These are phyloP conservation scores for Rhodotorula sp. DNA, from an alignment of 1,284 basidiomycete species.

Conservation along the genomic window DNA sequence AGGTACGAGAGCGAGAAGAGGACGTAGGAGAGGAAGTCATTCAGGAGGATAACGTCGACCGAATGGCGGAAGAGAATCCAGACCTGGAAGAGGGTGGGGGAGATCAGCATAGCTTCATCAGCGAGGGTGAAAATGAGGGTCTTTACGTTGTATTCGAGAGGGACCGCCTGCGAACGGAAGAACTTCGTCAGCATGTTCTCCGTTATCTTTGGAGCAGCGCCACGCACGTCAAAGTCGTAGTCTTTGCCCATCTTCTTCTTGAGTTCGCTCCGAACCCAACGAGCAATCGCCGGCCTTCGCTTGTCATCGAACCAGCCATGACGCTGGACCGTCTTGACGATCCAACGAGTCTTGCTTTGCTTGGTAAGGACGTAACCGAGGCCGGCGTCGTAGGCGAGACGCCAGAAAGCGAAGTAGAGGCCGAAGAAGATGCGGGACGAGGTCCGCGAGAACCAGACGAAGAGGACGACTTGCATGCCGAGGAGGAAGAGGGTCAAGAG, in stretches of 20 bases:
- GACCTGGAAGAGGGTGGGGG: constrained; percentile 48
- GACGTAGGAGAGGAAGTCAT: constrained; percentile 93
- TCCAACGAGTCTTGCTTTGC: constrained; percentile 91
- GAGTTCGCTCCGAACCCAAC: constrained; percentile 83
- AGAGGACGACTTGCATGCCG: constrained; percentile 73
- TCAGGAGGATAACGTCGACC: constrained; percentile 93
- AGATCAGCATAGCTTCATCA: background rate
- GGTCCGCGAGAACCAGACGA: constrained; percentile 59
- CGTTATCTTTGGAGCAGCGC: too few relatives aligned
- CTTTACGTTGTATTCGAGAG: constrained; percentile 67
- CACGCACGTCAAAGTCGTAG: constrained; percentile 80
- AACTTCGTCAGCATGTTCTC: background rate
- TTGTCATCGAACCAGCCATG: constrained; percentile 83
- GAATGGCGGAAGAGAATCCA: constrained; percentile 89
- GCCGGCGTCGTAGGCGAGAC: constrained; percentile 85
- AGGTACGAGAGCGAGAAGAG: constrained; percentile 82
- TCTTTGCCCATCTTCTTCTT: constrained; percentile 90
- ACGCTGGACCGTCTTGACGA: constrained; percentile 73
- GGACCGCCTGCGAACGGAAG: constrained; percentile 30
- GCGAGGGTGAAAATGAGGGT: background rate
- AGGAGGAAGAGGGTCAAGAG: constrained; percentile 78
- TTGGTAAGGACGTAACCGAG: constrained; percentile 90
- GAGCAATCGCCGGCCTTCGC: constrained; percentile 48
- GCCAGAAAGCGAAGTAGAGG: constrained; percentile 88
- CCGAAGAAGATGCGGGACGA: constrained; percentile 68